phyloP scores from a whole-genome alignment of 2,329 filamentous ascomycete species.

The Microdochium trichocladiopsis region DNA sequence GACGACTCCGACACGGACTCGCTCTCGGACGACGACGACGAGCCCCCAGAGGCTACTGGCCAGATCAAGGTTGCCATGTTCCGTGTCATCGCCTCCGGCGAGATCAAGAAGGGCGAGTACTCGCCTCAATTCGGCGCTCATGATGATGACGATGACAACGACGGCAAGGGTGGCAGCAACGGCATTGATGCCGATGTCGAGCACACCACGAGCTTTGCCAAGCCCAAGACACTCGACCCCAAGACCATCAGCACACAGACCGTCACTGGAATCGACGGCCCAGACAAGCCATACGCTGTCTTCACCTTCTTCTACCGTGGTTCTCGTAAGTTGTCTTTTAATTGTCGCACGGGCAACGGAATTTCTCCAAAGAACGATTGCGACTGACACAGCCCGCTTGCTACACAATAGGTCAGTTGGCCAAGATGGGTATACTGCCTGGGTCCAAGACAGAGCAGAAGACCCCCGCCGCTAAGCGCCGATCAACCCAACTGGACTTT shows the following conservation, averaged over 20 bases:
- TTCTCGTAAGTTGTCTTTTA: conserved; percentile 60
- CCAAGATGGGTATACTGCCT: conserved; percentile 88
- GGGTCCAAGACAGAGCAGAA: conserved; percentile 59
- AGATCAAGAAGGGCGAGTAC: conserved; percentile 97
- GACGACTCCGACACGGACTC: conserved; percentile 54
- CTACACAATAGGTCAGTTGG: conserved; percentile 65
- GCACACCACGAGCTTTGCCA: conserved; percentile 95
- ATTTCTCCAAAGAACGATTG: background rate
- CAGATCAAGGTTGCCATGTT: conserved; percentile 99
- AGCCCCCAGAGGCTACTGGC: conserved; percentile 86
- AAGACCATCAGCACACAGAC: conserved; percentile 98
- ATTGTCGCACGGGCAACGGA: background rate
- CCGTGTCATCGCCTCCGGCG: conserved; percentile 86
- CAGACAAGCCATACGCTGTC: conserved; percentile 90
- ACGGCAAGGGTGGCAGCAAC: conserved; percentile 44
- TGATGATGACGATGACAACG: conserved; percentile 76
- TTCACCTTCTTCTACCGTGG: conserved; percentile 98
- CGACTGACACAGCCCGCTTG: background rate
- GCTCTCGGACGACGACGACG: conserved; percentile 50
- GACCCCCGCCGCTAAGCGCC: conserved; percentile 61
- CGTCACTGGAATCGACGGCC: conserved; percentile 94
- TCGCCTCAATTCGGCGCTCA: conserved; percentile 96
- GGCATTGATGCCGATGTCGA: conserved; percentile 77
- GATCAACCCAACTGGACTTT: conserved; percentile 80
- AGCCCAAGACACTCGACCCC: conserved; percentile 90